Evolutionary conservation across 257 asterid genomes (phyloP).

Genomic region (Nicotiana knightiana): DNA sequence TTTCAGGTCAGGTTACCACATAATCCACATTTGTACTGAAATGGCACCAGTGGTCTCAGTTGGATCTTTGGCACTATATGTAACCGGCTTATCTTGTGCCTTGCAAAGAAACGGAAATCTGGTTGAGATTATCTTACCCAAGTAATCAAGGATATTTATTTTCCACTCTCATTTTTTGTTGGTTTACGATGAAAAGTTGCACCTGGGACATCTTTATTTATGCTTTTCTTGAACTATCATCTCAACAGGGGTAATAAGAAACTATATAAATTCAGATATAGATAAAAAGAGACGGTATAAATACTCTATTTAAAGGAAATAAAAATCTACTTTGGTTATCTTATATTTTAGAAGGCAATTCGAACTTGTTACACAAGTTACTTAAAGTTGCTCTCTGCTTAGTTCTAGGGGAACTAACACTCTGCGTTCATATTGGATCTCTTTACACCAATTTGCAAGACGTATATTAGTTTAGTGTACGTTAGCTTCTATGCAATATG

Average conservation of each 20-base stretch:
- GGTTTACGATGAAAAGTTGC: neutral
- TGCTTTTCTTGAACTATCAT: neutral
- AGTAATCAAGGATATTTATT: slow-evolving; percentile 41
- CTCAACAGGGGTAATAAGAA: neutral
- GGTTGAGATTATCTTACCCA: slow-evolving; percentile 89
- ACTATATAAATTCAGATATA: neutral
- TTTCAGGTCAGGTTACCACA: slow-evolving; percentile 58
- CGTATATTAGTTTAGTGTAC: neutral
- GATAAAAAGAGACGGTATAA: neutral
- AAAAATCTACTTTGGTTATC: neutral
- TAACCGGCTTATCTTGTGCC: slow-evolving; percentile 64
- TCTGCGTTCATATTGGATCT: neutral
- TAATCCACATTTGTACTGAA: slow-evolving; percentile 79
- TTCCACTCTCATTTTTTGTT: slow-evolving; percentile 6
- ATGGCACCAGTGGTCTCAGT: slow-evolving; percentile 77
- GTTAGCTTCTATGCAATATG: neutral
- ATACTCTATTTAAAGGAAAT: neutral
- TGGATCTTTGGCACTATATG: slow-evolving; percentile 70
- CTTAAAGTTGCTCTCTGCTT: slow-evolving; percentile 3
- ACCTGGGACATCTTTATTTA: neutral
- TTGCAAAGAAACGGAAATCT: slow-evolving; percentile 70
- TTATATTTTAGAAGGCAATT: neutral
- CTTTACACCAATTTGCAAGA: neutral
- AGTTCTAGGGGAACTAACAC: neutral
- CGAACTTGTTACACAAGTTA: neutral